A percentile compares a stretch with the other conserved stretches of the same genome.
phyloP scores from a whole-genome alignment of 2,329 filamentous ascomycete genomes.

The Diaporthe vexans region DNA sequence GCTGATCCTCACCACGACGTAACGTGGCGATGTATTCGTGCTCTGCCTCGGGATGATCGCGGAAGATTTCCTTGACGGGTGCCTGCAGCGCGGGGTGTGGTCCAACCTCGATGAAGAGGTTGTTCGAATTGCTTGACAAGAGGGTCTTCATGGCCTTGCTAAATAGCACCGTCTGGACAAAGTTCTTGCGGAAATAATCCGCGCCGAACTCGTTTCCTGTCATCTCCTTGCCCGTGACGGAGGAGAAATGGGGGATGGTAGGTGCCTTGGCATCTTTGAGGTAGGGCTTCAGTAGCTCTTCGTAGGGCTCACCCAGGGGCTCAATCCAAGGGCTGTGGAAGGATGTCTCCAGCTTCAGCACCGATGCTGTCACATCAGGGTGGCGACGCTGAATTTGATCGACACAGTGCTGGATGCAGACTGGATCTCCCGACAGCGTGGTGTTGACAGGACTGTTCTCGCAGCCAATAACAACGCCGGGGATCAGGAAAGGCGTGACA shows the following conservation, averaged over 20 bases:
- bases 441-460: constrained; percentile 31
- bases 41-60: background rate
- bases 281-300: background rate
- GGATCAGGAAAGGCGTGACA: background rate
- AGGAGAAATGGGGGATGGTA: background rate
- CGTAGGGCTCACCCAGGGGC: background rate
- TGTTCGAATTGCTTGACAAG: background rate
- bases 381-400: background rate
- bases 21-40: too few species aligned
- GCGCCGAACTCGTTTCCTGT: background rate
- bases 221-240: constrained; percentile 9
- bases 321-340: constrained; percentile 27
- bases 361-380: background rate
- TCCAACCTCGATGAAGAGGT: background rate
- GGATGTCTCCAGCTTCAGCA: constrained; percentile 31
- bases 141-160: background rate
- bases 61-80: background rate
- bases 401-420: constrained; percentile 39
- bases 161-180: background rate
- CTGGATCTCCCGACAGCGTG: constrained; percentile 35
- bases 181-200: background rate
- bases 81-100: background rate
- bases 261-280: constrained; percentile 38
- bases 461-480: constrained; percentile 32
- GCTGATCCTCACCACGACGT: background rate